Evolutionary conservation across 148 eudicot species (phyloP).

Genomic region (Vaccinium vitisidaea): DNA sequence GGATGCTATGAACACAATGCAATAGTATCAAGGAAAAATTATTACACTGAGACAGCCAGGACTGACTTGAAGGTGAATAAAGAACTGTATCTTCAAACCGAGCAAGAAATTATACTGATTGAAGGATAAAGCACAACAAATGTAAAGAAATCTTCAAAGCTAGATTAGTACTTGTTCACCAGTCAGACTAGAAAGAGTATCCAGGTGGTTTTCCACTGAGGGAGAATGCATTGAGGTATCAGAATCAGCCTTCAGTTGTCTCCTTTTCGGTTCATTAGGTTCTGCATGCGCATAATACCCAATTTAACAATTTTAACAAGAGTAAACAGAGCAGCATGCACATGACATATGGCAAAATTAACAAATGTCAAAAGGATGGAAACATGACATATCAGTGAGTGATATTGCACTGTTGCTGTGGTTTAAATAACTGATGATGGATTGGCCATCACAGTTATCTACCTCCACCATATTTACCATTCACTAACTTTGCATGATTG

Average conservation of each 20-base stretch:
- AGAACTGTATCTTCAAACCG: background rate
- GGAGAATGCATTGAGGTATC: constrained; percentile 62
- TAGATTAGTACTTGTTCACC: constrained; percentile 79
- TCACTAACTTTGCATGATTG: background rate
- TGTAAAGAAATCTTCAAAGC: background rate
- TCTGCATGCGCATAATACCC: constrained; percentile 45
- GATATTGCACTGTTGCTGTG: background rate
- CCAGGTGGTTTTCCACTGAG: constrained; percentile 74
- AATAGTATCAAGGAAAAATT: background rate
- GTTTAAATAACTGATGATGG: background rate
- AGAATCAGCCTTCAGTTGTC: constrained; percentile 68
- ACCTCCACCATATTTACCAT: background rate
- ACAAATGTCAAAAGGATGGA: background rate
- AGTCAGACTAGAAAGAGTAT: constrained; percentile 73
- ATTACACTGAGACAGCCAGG: background rate
- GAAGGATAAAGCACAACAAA: background rate
- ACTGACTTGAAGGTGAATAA: background rate
- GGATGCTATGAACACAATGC: constrained; percentile 6
- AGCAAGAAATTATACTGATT: background rate
- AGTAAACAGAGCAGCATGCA: constrained; percentile 2
- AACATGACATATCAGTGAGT: background rate
- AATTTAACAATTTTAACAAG: background rate
- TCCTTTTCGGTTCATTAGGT: constrained; percentile 82
- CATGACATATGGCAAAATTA: background rate
- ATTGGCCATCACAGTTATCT: background rate